Evolutionary conservation across 179 eudicot species (phyloP), one percentile per base, ranked within the genome.

Genomic region (Actinidia arguta): DNA sequence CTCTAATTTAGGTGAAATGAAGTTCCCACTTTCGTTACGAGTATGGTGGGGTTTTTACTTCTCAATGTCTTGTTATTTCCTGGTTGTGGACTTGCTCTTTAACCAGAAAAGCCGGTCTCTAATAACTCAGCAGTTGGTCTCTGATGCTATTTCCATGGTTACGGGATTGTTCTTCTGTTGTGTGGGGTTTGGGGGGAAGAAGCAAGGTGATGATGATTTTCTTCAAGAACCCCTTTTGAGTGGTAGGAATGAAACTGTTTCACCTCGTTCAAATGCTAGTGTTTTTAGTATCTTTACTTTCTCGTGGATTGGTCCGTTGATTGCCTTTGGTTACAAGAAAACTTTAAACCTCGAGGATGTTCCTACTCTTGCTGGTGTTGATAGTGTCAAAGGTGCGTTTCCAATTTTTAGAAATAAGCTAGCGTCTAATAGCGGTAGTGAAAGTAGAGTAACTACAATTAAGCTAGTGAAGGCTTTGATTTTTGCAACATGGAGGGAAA

Each of bases 321-420:
- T 95, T 51, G 77, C 91, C n/a, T 69, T 75, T 20, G 98, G 98
- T 51, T 76, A 89, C 72, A 91, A 86, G 80, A 94, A 92, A 76
- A 77, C 90, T 27, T 83, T 95, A 82, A 92, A 92, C 87, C 89
- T 92, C 36, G 97, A 92, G 66, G 98, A 95, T 81, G 94, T 95
- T 66, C 98, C 98, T 81, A 88, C 87, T 42, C 90, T 95, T 36
- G 84, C 81, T 6, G 83, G 82, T 20, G 56, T 73, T 9, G 95
- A 95, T 72, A 85, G 89, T 78, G 94, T 90, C 27, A 81, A 81
- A 59, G 95, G 87, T 85, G 88, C 94, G 6, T 87, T 90, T 82
- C 89, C 88, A 66, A 79, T 83, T 18, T 87, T 94, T 67, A 78
- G 82, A 50, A 68, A 58, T 47, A 82, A 66, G 71, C 25, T 91